Conservation (phyloP, 495 filamentous ascomycete genomes). For the Hypoxylon lenormandii region DNA sequence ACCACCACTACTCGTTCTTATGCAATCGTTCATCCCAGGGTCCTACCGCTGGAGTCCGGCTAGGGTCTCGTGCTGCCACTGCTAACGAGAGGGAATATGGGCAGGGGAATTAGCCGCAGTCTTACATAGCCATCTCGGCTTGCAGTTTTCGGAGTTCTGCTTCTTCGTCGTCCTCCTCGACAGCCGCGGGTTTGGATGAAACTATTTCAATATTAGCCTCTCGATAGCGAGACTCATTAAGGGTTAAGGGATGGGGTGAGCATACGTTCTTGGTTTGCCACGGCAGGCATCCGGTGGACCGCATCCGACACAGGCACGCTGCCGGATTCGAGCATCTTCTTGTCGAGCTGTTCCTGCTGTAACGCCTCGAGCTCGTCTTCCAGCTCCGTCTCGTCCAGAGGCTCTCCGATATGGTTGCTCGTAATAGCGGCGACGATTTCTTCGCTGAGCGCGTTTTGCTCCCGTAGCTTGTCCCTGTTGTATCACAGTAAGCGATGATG, state of each 20-base stretch:
- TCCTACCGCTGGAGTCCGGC: neutral
- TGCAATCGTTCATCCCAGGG: constrained; percentile 21
- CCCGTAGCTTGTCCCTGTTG: constrained; percentile 86
- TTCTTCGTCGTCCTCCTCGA: constrained; percentile 92
- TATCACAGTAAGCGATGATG: constrained; percentile 41
- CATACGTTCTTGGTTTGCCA: constrained; percentile 79
- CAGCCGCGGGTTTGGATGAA: constrained; percentile 68
- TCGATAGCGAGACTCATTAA: neutral
- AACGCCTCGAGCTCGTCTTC: constrained; percentile 80
- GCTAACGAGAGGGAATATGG: neutral
- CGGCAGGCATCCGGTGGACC: constrained; percentile 77
- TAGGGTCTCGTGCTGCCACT: constrained; percentile 2
- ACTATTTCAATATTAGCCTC: constrained; percentile 57
- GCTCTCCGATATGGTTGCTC: constrained; percentile 73
- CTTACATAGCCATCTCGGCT: constrained; percentile 96
- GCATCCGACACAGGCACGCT: constrained; percentile 73
- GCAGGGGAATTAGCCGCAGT: neutral
- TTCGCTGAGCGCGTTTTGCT: constrained; percentile 90
- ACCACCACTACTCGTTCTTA: constrained; percentile 6
- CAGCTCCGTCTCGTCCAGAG: constrained; percentile 86
- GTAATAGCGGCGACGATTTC: constrained; percentile 90
- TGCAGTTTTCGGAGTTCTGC: constrained; percentile 92
- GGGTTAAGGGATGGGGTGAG: constrained; percentile 30
- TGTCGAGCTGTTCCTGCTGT: constrained; percentile 87
- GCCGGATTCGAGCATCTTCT: constrained; percentile 92